Conservation (phyloP, 805 yeast genomes). For the Kazachstania taianensis region DNA sequence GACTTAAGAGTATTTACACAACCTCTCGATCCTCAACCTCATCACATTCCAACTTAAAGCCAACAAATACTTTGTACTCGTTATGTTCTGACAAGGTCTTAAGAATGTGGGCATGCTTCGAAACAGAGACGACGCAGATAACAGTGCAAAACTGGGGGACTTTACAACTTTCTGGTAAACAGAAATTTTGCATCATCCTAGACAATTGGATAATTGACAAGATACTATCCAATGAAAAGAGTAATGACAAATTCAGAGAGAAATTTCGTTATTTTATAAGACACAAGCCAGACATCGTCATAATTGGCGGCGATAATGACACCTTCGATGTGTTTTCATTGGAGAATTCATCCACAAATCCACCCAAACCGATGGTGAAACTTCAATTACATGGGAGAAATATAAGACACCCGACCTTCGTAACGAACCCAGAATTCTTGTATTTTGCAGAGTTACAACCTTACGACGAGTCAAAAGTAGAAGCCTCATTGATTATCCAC, state of each 20-base stretch:
- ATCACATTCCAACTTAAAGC: conserved; percentile 26
- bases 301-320: conserved; percentile 36
- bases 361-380: conserved; percentile 44
- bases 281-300: conserved; percentile 33
- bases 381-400: conserved; percentile 28
- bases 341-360: conserved; percentile 40
- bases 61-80: conserved; percentile 58
- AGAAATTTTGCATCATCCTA: conserved; percentile 31
- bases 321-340: conserved; percentile 36
- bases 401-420: conserved; percentile 20
- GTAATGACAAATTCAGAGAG: neutral
- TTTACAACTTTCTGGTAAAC: conserved; percentile 22
- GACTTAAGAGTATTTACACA: conserved; percentile 4
- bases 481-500: conserved; percentile 36
- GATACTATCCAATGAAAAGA: conserved; percentile 10
- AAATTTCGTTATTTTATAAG: conserved; percentile 19
- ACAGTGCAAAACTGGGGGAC: conserved; percentile 50
- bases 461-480: conserved; percentile 16
- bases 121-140: conserved; percentile 42
- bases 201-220: conserved; percentile 32
- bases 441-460: conserved; percentile 31
- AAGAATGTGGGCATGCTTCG: conserved; percentile 62
- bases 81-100: conserved; percentile 48
- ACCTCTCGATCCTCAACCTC: conserved; percentile 14
- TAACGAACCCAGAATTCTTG: conserved; percentile 27